A percentile compares a stretch with the other conserved stretches of the same genome.
Evolutionary conservation across 2,329 filamentous ascomycete species (phyloP).

Genomic region (Phialophora expanda): DNA sequence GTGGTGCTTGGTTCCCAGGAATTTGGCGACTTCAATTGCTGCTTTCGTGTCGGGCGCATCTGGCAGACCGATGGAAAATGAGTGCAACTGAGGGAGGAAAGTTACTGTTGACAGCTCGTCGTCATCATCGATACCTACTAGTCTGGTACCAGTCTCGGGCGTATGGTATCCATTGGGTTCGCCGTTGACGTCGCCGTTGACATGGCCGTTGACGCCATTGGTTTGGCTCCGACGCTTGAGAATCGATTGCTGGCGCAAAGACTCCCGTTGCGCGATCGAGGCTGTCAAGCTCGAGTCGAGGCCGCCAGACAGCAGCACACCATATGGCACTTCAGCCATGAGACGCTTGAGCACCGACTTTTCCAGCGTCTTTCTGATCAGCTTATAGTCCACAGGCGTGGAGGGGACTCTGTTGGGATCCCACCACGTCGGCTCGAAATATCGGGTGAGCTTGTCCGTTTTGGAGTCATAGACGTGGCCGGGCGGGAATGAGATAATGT

Average conservation of each 20-base stretch:
- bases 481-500: conserved; percentile 91
- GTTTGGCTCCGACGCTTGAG: conserved; percentile 55
- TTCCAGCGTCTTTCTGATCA: conserved; percentile 81
- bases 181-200: conserved; percentile 44
- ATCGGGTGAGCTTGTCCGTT: conserved; percentile 81
- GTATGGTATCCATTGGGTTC: conserved; percentile 47
- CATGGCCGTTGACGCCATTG: conserved; percentile 46
- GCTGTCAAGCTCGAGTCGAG: conserved; percentile 95
- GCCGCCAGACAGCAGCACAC: conserved; percentile 91
- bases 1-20: conserved; percentile 96
- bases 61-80: conserved; percentile 96
- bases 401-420: conserved; percentile 78
- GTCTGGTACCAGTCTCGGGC: conserved; percentile 66
- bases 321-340: conserved; percentile 98
- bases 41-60: conserved; percentile 91
- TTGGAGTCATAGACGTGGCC: conserved; percentile 96
- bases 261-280: conserved; percentile 93
- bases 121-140: conserved; percentile 93
- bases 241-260: conserved; percentile 70
- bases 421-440: conserved; percentile 93
- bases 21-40: conserved; percentile 90
- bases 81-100: conserved; percentile 93
- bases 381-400: conserved; percentile 80
- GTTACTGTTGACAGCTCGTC: conserved; percentile 88
- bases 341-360: conserved; percentile 91